A percentile compares a stretch with the other conserved stretches of the same genome.
Conservation (phyloP, 169 alveolate genomes). For the Cryptosporidium sp. region DNA sequence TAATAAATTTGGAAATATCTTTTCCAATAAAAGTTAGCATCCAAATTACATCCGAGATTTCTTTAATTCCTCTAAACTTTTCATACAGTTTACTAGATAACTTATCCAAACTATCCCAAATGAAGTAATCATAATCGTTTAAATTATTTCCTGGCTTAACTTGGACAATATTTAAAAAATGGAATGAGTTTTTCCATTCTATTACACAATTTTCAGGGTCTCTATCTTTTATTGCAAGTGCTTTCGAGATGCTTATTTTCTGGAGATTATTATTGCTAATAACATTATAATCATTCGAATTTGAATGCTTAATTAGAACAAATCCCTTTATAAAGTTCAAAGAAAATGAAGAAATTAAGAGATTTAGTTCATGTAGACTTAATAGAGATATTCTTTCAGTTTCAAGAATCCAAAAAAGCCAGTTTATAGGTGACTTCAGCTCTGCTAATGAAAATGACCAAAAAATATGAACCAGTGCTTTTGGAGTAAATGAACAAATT, state of each 20-base stretch:
- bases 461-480: constrained; percentile 41
- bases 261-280: neutral
- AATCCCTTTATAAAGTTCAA: constrained; percentile 29
- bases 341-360: constrained; percentile 19
- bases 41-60: constrained; percentile 43
- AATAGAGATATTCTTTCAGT: neutral
- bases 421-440: neutral
- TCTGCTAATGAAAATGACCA: constrained; percentile 65
- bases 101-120: constrained; percentile 49
- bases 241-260: constrained; percentile 20
- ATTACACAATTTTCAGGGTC: constrained; percentile 45
- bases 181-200: constrained; percentile 39
- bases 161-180: neutral
- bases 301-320: constrained; percentile 7
- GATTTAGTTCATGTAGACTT: constrained; percentile 19
- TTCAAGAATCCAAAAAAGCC: constrained; percentile 47
- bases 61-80: constrained; percentile 7
- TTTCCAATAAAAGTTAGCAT: constrained; percentile 47
- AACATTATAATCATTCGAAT: neutral
- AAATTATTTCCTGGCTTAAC: neutral
- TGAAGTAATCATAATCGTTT: neutral
- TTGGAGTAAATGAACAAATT: constrained; percentile 36
- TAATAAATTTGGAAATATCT: neutral
- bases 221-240: constrained; percentile 41
- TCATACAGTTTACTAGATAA: neutral